phyloP scores from a whole-genome alignment of 345 rosid species.

The Gossypium anomalum region DNA sequence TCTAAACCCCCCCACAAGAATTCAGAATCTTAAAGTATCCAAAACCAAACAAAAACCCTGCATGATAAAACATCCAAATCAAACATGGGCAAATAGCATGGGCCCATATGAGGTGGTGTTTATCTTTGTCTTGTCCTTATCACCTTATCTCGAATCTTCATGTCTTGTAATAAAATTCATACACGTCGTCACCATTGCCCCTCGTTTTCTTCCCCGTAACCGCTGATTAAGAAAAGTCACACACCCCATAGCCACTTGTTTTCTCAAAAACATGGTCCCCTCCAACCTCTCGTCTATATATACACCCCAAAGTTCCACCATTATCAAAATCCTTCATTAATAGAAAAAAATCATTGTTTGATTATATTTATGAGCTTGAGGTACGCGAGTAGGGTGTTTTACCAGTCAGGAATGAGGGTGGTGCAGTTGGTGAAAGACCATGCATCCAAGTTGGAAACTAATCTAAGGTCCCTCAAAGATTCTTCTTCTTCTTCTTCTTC shows the following conservation, averaged over 20 bases:
- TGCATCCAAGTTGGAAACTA: conserved; percentile 35
- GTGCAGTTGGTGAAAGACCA: conserved; percentile 51
- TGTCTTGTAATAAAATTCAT: not conserved
- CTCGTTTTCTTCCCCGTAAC: not conserved
- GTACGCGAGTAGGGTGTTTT: conserved; percentile 30
- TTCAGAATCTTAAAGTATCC: not conserved
- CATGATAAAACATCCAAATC: conserved; percentile 1
- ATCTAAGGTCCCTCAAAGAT: conserved; percentile 40
- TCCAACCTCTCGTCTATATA: not conserved
- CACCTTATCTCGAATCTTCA: conserved; percentile 28
- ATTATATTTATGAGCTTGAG: conserved; percentile 26
- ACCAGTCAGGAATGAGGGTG: conserved; percentile 33
- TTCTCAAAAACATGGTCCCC: not conserved
- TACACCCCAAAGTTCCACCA: not conserved
- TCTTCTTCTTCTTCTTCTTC: conserved; percentile 28
- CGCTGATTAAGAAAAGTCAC: not conserved
- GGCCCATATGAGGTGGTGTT: not conserved
- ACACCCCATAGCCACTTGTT: conserved; percentile 9
- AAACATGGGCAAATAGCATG: not conserved
- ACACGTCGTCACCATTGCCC: conserved; percentile 24
- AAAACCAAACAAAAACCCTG: not conserved
- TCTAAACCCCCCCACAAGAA: not conserved
- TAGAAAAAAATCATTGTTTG: not conserved
- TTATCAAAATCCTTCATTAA: not conserved
- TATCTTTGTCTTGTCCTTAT: conserved; percentile 24